A percentile compares a stretch with the other conserved stretches of the same genome.
Conservation (phyloP, 2,329 filamentous ascomycete genomes). For the Diaporthe humulicola region DNA sequence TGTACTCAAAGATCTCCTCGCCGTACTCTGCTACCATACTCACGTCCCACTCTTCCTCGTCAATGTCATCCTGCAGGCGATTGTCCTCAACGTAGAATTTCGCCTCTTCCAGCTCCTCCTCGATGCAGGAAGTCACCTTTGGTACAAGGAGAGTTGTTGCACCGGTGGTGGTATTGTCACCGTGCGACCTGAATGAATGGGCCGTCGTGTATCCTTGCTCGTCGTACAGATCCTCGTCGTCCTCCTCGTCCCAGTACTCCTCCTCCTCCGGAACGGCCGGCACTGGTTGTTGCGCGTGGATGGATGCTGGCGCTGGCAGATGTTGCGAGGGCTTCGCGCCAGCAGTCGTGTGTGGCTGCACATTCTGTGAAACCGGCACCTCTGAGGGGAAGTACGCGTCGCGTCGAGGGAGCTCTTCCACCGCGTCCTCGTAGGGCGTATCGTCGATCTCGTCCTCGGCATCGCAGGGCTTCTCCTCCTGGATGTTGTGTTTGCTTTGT, state of each 20-base stretch:
- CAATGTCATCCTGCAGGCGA: slow-evolving; percentile 79
- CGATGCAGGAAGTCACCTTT: slow-evolving; percentile 75
- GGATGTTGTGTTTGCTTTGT: slow-evolving; percentile 57
- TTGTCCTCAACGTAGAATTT: slow-evolving; percentile 76
- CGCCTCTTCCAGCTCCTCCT: slow-evolving; percentile 78
- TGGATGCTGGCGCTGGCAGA: slow-evolving; percentile 30
- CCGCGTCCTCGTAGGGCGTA: slow-evolving; percentile 59
- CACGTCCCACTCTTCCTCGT: slow-evolving; percentile 92
- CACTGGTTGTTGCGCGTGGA: neutral
- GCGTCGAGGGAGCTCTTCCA: slow-evolving; percentile 54
- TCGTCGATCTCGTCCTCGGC: slow-evolving; percentile 53
- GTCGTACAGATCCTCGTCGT: slow-evolving; percentile 75
- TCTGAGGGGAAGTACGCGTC: slow-evolving; percentile 37
- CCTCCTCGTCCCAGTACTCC: slow-evolving; percentile 84
- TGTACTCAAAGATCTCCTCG: slow-evolving; percentile 95
- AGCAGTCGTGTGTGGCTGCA: slow-evolving; percentile 28
- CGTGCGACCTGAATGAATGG: slow-evolving; percentile 81
- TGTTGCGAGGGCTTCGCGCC: slow-evolving; percentile 37
- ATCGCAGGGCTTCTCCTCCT: slow-evolving; percentile 39
- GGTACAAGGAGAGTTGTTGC: slow-evolving; percentile 77
- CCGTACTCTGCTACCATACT: slow-evolving; percentile 98
- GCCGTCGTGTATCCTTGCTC: slow-evolving; percentile 83
- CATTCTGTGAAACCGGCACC: neutral
- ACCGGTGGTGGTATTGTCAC: slow-evolving; percentile 67
- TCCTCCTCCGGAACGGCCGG: slow-evolving; percentile 65